These are phyloP conservation scores for Paecilomyces sp. DNA, from an alignment of 2,329 filamentous ascomycete species.

Conservation along the genomic window DNA sequence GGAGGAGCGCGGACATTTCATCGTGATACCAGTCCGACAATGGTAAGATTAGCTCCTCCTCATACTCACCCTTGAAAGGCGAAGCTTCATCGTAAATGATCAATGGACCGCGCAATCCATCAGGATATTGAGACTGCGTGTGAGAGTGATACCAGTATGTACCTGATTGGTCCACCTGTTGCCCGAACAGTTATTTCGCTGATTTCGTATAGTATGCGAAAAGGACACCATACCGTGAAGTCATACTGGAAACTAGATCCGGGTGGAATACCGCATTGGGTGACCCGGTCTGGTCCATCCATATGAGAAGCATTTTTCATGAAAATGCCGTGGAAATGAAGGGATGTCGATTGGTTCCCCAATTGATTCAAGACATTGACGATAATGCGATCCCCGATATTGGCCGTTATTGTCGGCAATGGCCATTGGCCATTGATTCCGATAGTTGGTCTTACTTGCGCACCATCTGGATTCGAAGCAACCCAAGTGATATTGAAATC, in stretches of 20 bases:
- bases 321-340: slow-evolving; percentile 59
- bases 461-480: slow-evolving; percentile 60
- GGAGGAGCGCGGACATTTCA: slow-evolving; percentile 41
- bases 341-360: slow-evolving; percentile 13
- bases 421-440: slow-evolving; percentile 70
- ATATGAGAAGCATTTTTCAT: slow-evolving; percentile 59
- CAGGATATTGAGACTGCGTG: slow-evolving; percentile 56
- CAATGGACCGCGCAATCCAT: slow-evolving; percentile 55
- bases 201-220: not conserved
- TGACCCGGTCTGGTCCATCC: slow-evolving; percentile 59
- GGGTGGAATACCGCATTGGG: slow-evolving; percentile 58
- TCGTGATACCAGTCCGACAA: slow-evolving; percentile 65
- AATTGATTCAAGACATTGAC: slow-evolving; percentile 16
- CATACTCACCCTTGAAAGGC: slow-evolving; percentile 49
- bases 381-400: slow-evolving; percentile 1
- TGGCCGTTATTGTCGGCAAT: slow-evolving; percentile 43
- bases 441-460: slow-evolving; percentile 54
- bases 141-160: slow-evolving; percentile 72
- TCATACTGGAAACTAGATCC: slow-evolving; percentile 53
- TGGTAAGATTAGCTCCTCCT: slow-evolving; percentile 55
- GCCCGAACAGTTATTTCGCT: not conserved
- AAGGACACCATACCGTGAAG: not conserved
- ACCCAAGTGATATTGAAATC: slow-evolving; percentile 65
- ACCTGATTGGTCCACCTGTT: slow-evolving; percentile 51
- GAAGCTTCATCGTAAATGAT: slow-evolving; percentile 53